Base-by-base conservation (phyloP, 2,329 filamentous ascomycete species). In the Cladophialophora carrionii region DNA sequence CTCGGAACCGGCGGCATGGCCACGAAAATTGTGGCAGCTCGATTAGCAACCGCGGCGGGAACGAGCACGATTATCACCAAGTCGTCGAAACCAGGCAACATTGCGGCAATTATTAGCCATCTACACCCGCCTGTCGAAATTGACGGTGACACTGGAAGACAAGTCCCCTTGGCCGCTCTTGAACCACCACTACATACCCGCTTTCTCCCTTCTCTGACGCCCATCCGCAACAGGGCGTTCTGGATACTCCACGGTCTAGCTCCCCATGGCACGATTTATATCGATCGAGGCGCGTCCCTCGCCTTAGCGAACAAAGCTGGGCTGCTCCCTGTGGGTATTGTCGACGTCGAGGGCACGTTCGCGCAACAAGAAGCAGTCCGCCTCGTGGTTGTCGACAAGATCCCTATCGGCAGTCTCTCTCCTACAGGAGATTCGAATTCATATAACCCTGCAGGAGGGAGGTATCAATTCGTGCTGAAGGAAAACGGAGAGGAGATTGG, bases 1-100 rank as follows among this genome's bases (percentile, higher is more conserved):
- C 80, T 99, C 17, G 95, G 95, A 24, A 99, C 95, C 1, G 95
- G 95, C 22, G 95, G 95, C 52, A 99, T 99, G 95, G 89, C 90
- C 69, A 99, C 95, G 64, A 99, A 99, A 80, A 96, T 99, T 72
- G 88, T 96, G 29, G 95, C 95, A 60, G 95, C 95, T 29, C 87
- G 91, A 61, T 84, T 99, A 46, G 95, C 94, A 37, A 97, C 93
- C 6, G 95, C 93, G 41, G 95, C 92, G 12, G 95, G 95, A 53
- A 94, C 98, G 41, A 98, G 92, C 1, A 98, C 95, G 3, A 87
- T 99, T 74, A 98, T 99, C 74, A 96, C 95, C 8, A 88, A 90
- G 70, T 96, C 92, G 63, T 95, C 90, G n/a, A 93, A 90, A 68
- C 95, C 95, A 0, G 92, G 91, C 26, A 98, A 98, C 75, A 93